A percentile compares a stretch with the other conserved stretches of the same genome.
These are phyloP conservation scores for Capronia americana DNA, from an alignment of 2,329 filamentous ascomycete species.

Conservation along the genomic window DNA sequence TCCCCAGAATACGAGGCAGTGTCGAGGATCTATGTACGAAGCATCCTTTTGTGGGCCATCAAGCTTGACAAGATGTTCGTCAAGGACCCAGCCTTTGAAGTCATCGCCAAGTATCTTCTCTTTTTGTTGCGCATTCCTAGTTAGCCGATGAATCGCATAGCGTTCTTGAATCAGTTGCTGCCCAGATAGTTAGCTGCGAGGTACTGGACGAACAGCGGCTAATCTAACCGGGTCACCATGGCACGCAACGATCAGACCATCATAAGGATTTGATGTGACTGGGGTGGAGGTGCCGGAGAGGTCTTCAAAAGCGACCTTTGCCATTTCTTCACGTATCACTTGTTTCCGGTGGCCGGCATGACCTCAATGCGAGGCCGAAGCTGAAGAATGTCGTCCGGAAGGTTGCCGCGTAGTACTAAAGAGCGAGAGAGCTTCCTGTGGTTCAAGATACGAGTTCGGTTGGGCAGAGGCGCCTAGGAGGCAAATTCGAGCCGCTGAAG, in stretches of 20 bases:
- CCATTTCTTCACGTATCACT: slow-evolving; percentile 35
- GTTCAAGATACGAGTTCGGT: background rate
- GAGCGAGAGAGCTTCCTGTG: background rate
- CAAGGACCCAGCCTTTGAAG: slow-evolving; percentile 75
- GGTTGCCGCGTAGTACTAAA: background rate
- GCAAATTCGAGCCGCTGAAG: background rate
- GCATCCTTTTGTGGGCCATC: slow-evolving; percentile 68
- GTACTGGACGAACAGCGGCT: slow-evolving; percentile 28
- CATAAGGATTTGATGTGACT: slow-evolving; percentile 72
- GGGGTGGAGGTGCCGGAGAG: slow-evolving; percentile 45
- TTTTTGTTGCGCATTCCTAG: slow-evolving; percentile 77
- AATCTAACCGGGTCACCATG: slow-evolving; percentile 66
- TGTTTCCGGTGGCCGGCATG: slow-evolving; percentile 5
- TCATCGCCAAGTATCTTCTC: slow-evolving; percentile 69
- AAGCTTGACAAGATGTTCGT: slow-evolving; percentile 75
- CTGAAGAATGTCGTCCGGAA: background rate
- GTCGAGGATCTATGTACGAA: slow-evolving; percentile 74
- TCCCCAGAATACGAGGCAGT: slow-evolving; percentile 89
- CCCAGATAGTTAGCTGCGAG: slow-evolving; percentile 20
- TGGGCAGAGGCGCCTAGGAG: background rate
- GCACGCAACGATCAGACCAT: slow-evolving; percentile 73
- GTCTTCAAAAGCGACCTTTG: slow-evolving; percentile 45
- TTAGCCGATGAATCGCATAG: slow-evolving; percentile 76
- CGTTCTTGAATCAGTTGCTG: slow-evolving; percentile 72
- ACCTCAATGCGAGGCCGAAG: slow-evolving; percentile 13